phyloP scores from a whole-genome alignment of 495 filamentous ascomycete genomes.

The Diplogelasinospora grovesii region DNA sequence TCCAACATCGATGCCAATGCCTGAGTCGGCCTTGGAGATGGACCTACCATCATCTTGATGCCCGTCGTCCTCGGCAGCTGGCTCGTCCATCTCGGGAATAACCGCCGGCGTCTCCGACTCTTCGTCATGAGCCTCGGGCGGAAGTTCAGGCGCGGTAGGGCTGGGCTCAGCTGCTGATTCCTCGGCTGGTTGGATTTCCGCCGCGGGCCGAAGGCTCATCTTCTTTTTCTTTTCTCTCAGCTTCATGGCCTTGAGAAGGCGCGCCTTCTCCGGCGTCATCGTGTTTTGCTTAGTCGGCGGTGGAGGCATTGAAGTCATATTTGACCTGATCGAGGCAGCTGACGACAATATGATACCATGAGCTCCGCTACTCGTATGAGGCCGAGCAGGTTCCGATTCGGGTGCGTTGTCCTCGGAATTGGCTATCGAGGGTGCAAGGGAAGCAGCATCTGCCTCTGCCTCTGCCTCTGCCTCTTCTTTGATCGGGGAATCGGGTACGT shows the following conservation, averaged over 20 bases:
- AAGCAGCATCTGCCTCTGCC: constrained; percentile 18
- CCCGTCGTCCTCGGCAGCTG: constrained; percentile 1
- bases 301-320: constrained; percentile 28
- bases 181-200: constrained; percentile 5
- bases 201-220: constrained; percentile 25
- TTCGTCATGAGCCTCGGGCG: constrained; percentile 7
- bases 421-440: constrained; percentile 9
- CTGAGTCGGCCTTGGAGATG: constrained; percentile 33
- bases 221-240: constrained; percentile 71
- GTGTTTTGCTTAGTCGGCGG: constrained; percentile 43
- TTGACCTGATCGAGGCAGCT: constrained; percentile 38
- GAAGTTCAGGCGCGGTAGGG: constrained; percentile 8
- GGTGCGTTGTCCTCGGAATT: constrained; percentile 17
- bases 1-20: constrained; percentile 30
- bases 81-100: constrained; percentile 1
- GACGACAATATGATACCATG: constrained; percentile 49
- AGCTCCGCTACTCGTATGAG: constrained; percentile 30
- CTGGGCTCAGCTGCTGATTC: constrained; percentile 13
- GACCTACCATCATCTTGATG: constrained; percentile 16
- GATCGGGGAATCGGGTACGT: constrained; percentile 17
- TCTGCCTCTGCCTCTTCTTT: constrained; percentile 22
- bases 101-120: constrained; percentile 3
- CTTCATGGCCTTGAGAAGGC: constrained; percentile 90
- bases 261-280: constrained; percentile 82
- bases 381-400: constrained; percentile 25